phyloP scores from a whole-genome alignment of 2,329 filamentous ascomycete genomes.

The Diaporthe sp. region DNA sequence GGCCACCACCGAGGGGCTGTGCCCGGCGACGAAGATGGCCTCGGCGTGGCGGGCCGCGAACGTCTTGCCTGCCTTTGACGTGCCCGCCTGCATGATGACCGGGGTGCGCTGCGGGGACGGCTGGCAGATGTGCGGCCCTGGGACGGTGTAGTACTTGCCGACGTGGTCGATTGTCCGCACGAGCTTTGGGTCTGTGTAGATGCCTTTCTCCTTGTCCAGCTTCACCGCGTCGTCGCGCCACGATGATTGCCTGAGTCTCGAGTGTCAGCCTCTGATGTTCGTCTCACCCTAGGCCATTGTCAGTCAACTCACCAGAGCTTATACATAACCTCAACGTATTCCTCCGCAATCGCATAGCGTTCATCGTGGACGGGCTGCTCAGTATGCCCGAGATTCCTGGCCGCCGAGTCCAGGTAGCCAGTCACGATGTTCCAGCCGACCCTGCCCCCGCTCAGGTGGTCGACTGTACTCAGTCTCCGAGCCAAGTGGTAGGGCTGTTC shows the following conservation, averaged over 20 bases:
- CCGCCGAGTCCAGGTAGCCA: conserved; percentile 76
- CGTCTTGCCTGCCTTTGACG: conserved; percentile 66
- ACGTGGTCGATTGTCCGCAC: conserved; percentile 75
- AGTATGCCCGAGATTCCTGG: conserved; percentile 69
- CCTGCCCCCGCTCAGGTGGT: conserved; percentile 74
- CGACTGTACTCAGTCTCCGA: conserved; percentile 71
- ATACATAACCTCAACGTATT: conserved; percentile 72
- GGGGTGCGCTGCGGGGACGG: conserved; percentile 73
- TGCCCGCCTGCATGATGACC: conserved; percentile 72
- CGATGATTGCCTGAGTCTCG: conserved; percentile 60
- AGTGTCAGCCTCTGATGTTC: accelerated
- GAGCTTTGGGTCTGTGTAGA: conserved; percentile 63
- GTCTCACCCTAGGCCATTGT: accelerated
- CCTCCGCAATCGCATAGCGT: conserved; percentile 71
- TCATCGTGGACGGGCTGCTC: conserved; percentile 64
- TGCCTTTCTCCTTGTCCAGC: conserved; percentile 64
- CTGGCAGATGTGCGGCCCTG: conserved; percentile 70
- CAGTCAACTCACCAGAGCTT: conserved; percentile 59
- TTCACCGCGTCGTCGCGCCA: conserved; percentile 76
- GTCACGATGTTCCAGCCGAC: conserved; percentile 75
- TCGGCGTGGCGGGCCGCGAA: conserved; percentile 75
- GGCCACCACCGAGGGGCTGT: conserved; percentile 64
- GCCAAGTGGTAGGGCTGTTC: conserved; percentile 78
- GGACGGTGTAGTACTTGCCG: conserved; percentile 72
- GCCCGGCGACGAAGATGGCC: conserved; percentile 70